Conservation (phyloP, 495 filamentous ascomycete species). For the Xanthoparmelia taractica region DNA sequence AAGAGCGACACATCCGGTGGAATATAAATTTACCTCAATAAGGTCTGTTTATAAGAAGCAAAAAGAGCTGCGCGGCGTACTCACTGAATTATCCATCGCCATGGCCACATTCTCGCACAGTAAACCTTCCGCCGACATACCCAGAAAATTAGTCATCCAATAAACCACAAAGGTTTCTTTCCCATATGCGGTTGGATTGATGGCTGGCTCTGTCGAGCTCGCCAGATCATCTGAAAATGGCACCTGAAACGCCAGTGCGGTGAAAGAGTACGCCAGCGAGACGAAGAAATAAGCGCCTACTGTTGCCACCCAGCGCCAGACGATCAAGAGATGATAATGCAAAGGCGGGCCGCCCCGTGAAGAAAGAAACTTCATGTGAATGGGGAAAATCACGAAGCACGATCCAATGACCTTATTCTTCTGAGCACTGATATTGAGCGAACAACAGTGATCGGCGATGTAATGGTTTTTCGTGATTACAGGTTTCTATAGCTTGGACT, state of each 20-base stretch:
- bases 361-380: slow-evolving; percentile 52
- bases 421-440: not conserved
- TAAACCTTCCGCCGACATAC: slow-evolving; percentile 60
- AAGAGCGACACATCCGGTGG: not conserved
- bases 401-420: not conserved
- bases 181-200: slow-evolving; percentile 51
- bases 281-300: slow-evolving; percentile 58
- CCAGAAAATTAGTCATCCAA: slow-evolving; percentile 67
- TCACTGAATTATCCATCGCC: slow-evolving; percentile 50
- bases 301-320: slow-evolving; percentile 55
- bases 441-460: slow-evolving; percentile 47
- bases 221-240: slow-evolving; percentile 46
- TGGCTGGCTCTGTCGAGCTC: slow-evolving; percentile 36
- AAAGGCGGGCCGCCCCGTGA: slow-evolving; percentile 47
- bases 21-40: not conserved
- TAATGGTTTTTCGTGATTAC: slow-evolving; percentile 66
- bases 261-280: slow-evolving; percentile 58
- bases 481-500: slow-evolving; percentile 53
- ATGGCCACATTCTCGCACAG: slow-evolving; percentile 68
- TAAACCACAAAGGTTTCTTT: slow-evolving; percentile 57
- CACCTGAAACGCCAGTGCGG: slow-evolving; percentile 58
- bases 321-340: slow-evolving; percentile 50
- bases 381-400: slow-evolving; percentile 28
- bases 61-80: not conserved
- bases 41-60: not conserved